A percentile compares a stretch with the other conserved stretches of the same genome.
Conservation (phyloP, 1,139 yeast species). For the Hyphopichia wangnamkhiaoensis region DNA sequence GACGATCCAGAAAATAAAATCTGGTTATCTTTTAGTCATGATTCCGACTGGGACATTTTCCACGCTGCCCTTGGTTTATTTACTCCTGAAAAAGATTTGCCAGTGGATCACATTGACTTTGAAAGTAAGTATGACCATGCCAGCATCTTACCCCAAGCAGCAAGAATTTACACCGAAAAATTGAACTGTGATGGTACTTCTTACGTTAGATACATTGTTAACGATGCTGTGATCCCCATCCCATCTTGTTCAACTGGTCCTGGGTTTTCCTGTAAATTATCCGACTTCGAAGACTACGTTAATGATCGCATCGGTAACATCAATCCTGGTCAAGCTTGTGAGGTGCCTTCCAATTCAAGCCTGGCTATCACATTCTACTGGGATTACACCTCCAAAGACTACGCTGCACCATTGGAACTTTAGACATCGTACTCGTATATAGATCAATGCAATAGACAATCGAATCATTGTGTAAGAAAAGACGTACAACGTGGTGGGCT, state of each 20-base stretch:
- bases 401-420: constrained; percentile 21
- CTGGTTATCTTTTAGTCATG: constrained; percentile 58
- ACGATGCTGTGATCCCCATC: constrained; percentile 60
- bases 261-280: constrained; percentile 55
- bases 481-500: no score
- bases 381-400: constrained; percentile 30
- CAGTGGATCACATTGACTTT: constrained; percentile 32
- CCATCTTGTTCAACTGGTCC: constrained; percentile 55
- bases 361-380: constrained; percentile 39
- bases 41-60: constrained; percentile 53
- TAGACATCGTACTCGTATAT: no score
- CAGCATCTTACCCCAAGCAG: constrained; percentile 58
- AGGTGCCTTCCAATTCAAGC: constrained; percentile 36
- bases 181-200: constrained; percentile 36
- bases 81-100: constrained; percentile 24
- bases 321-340: constrained; percentile 34
- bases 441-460: no score
- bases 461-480: no score
- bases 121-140: constrained; percentile 46
- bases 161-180: constrained; percentile 52
- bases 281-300: constrained; percentile 35
- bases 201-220: constrained; percentile 51
- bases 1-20: constrained; percentile 28
- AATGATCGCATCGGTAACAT: constrained; percentile 27
- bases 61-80: constrained; percentile 54